Base-by-base conservation (phyloP, 1,284 basidiomycete genomes). In the Golubevia sp. region DNA sequence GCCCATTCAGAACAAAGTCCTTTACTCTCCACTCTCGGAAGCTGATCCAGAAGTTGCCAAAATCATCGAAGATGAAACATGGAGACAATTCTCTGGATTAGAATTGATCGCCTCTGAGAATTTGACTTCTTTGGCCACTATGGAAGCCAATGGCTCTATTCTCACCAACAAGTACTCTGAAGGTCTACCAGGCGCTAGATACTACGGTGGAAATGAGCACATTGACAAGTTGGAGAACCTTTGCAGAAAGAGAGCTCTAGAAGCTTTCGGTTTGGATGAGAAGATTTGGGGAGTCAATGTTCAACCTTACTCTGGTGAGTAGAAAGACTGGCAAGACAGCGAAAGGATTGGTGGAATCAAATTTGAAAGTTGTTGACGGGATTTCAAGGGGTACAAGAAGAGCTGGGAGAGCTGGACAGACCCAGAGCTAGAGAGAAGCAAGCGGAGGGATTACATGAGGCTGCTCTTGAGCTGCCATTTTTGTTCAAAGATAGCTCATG, bases 91-190 rank as follows among this genome's bases (percentile, higher is more conserved):
- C 86, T 93, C 93, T 59, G 97, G 97, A 68, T 90, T 99, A 70
- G 97, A 99, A 86, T 90, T 96, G 82, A 96, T 96, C 79, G 93
- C 93, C 56, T 95, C 93, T 62, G 93, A 96, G 89, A 83, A 83
- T 71, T 62, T 83, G 51, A 83, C 80, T 58, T 82, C 79, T 57
- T 73, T 82, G 52, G 80, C 79, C 58, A 77, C 74, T 64, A 97
- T 99, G 92, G 92, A 99, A 86, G 97, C 95, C 71, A 98, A 98
- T 86, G 97, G 97, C 63, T 98, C 95, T 64, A 97, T 99, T 85
- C 86, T 99, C 82, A 71, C 69, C 57, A 67, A 67, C 66, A 76
- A 76, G 59, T 80, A 80, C 73, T 85, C 85, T 6, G 85, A 86
- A 77, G 85, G 85, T 77, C 84, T 86, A 48, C 85, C 97, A 55